Evolutionary conservation across 148 eudicot genomes (phyloP), one percentile per base, ranked within the genome.

Genomic region (Fagopyrum tataricum): DNA sequence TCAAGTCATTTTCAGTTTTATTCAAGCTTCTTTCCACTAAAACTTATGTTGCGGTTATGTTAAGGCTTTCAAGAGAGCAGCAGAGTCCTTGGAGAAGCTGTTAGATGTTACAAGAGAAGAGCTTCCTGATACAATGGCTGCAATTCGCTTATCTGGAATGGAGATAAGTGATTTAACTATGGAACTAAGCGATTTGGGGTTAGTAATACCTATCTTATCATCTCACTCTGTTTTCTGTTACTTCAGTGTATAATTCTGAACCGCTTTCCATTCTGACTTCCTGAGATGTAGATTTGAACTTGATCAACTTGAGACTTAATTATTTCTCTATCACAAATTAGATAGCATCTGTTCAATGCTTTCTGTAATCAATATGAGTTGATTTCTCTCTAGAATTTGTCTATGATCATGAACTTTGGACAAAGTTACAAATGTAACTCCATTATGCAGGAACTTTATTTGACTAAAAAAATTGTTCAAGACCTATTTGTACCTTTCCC

Each of bases 131-230:
- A 91, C 97, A 59, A 94, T 94, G 98, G 98, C 96, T 72, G 88
- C 97, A 55, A 84, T 91, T 53, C 90, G 97, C 37, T 79, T 91
- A 77, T 93, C 97, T 78, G 98, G 98, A 72, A 93, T 93, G 98
- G 98, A 93, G 83, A 88, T 94, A 73, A 91, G 97, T 80, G 97
- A 94, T 80, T 81, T 91, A 46, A 91, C 97, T 18, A 94, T 88
- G 88, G 98, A 94, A 91, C 93, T 94, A 26, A 91, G 93, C 77
- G 97, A 91, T 77, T 75, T 94, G 70, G 97, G 98, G 98, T 91
- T 49, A 81, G 85, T 62, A 73, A 74, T 46, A 18, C n/a, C 39
- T 21, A 14, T 20, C 18, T 40, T 26, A 26, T 47, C 31, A 47
- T 71, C 52, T 12, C 10, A 31, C 61, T 1, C 26, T 9, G 4